Evolutionary conservation across 2,329 filamentous ascomycete species (phyloP).

Genomic region (Juglanconis sp.): DNA sequence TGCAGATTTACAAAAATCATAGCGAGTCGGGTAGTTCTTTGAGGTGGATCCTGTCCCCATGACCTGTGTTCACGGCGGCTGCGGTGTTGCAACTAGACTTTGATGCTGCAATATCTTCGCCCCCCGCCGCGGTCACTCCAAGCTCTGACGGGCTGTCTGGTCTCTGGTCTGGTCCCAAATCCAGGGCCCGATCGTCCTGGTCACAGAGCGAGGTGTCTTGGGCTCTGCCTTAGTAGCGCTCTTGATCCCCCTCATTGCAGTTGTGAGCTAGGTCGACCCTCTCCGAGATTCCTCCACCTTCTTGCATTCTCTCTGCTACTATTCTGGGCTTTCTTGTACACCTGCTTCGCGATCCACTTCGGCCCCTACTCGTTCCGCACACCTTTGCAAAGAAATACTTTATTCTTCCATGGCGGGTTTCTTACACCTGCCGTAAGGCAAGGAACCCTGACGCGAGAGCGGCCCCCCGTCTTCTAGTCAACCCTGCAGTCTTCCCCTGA

Average conservation of each 20-base stretch:
- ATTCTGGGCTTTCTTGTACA: not conserved
- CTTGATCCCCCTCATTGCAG: constrained; percentile 4
- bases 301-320: not conserved
- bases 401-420: not conserved
- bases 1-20: constrained; percentile 5
- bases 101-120: not conserved
- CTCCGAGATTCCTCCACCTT: constrained; percentile 13
- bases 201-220: not conserved
- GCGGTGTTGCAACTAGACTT: constrained; percentile 14
- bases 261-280: constrained; percentile 12
- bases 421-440: constrained; percentile 1
- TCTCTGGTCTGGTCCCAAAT: not conserved
- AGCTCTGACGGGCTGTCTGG: not conserved
- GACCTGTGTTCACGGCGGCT: constrained; percentile 17
- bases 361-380: not conserved
- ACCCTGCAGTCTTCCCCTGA: constrained; percentile 9
- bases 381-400: not conserved
- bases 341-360: not conserved
- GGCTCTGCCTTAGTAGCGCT: constrained; percentile 3
- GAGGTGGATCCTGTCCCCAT: constrained; percentile 17
- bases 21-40: constrained; percentile 17
- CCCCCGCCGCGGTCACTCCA: not conserved
- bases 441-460: constrained; percentile 3
- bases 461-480: not conserved
- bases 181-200: not conserved